Base-by-base conservation (phyloP, 2,329 filamentous ascomycete genomes). In the Claviceps purpurea region DNA sequence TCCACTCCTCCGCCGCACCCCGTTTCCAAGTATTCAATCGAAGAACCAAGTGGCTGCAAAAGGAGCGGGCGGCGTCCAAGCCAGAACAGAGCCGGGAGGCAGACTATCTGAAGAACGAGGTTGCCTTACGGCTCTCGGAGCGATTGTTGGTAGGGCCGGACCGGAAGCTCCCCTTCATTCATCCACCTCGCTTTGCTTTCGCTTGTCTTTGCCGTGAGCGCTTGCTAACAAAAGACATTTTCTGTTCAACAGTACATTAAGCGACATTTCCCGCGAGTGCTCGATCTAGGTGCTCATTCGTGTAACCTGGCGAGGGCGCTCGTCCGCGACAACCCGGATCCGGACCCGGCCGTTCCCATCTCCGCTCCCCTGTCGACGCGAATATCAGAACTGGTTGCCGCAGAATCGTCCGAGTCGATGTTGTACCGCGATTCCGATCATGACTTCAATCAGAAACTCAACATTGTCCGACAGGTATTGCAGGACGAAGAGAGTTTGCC, bases 281-380 rank as follows among this genome's bases (percentile, higher is more conserved):
- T 98, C 55, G 93, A 98, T 67, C 82, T 96, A 37, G 93, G 93
- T 56, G 91, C 93, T 56, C 95, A 97, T 66, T 88, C 91, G 56
- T 96, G 91, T 76, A 95, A 96, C 68, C 82, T 98, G 55, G 90
- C 90, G 20, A 82, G 85, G 56, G 86, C 87, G 52, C 77, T 97
- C 46, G 85, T 84, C 59, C 73, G 82, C 56, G 75, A 81, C 53
- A 81, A 88, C 63, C 80, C 81, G 1, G 82, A 87, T 62, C 76
- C 75, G 7, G 75, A 77, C 58, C 71, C 75, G 6, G 62, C 68
- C n/a, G 73, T 70, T 49, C 78, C 82, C 42, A 69, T 63, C n/a
- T 76, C 77, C 24, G 77, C 80, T 24, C 84, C 89, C 3, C 75
- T 95, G 43, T 75, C 84, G 1, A 76, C 74, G 22, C 82, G 85